These are phyloP conservation scores for Xylaria longipes DNA, from an alignment of 495 filamentous ascomycete species.

Conservation along the genomic window DNA sequence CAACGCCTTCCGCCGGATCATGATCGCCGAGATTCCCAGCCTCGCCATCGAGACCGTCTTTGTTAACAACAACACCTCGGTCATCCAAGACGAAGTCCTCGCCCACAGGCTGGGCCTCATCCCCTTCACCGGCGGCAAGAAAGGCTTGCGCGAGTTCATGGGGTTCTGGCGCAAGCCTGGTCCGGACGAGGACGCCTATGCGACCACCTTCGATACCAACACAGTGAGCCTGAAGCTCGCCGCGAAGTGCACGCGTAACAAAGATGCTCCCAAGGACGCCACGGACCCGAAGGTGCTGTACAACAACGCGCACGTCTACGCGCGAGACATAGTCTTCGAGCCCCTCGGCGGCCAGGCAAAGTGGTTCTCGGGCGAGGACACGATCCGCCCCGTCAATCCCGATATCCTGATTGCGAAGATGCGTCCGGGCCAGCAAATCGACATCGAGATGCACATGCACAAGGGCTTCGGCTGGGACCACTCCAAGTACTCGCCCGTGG, in stretches of 20 bases:
- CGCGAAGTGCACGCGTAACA: constrained; percentile 78
- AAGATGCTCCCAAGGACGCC: constrained; percentile 69
- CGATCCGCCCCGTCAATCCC: constrained; percentile 79
- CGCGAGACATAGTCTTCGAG: constrained; percentile 75
- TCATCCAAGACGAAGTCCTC: constrained; percentile 97
- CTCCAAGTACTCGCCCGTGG: constrained; percentile 96
- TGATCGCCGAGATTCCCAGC: constrained; percentile 92
- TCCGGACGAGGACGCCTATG: constrained; percentile 41
- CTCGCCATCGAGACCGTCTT: constrained; percentile 93
- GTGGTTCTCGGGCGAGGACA: constrained; percentile 68
- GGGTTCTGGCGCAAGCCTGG: constrained; percentile 70
- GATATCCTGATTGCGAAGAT: constrained; percentile 95
- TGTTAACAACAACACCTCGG: constrained; percentile 91
- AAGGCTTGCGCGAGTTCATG: constrained; percentile 75
- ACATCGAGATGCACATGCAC: constrained; percentile 83
- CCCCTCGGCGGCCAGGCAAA: constrained; percentile 75
- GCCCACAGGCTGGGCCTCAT: constrained; percentile 87
- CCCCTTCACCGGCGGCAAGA: constrained; percentile 78
- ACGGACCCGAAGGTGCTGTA: constrained; percentile 84
- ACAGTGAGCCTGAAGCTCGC: constrained; percentile 75
- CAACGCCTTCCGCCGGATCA: constrained; percentile 97
- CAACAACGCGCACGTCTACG: constrained; percentile 86
- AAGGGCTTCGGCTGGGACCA: constrained; percentile 96
- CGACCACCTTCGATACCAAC: constrained; percentile 73
- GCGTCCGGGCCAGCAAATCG: constrained; percentile 85